phyloP scores from a whole-genome alignment of 768 basidiomycete genomes.

The Mycena capillaripes region DNA sequence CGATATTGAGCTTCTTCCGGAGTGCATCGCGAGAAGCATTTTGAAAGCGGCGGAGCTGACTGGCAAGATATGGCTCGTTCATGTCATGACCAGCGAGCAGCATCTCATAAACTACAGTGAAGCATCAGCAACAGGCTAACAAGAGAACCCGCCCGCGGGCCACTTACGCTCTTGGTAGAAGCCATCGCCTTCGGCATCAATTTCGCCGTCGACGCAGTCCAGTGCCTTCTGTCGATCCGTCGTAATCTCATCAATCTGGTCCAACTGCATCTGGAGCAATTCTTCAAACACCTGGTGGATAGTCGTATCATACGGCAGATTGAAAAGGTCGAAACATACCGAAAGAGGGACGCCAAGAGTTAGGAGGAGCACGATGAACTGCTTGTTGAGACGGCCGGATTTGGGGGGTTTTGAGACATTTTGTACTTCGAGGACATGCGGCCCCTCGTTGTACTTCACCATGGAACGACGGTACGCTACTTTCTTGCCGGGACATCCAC shows the following conservation, averaged over 20 bases:
- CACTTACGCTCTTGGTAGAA: slow-evolving; percentile 35
- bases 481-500: slow-evolving; percentile 28
- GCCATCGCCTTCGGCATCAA: slow-evolving; percentile 28
- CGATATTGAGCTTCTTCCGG: slow-evolving; percentile 38
- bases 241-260: slow-evolving; percentile 31
- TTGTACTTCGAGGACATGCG: slow-evolving; percentile 33
- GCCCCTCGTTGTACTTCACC: slow-evolving; percentile 39
- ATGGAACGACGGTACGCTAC: slow-evolving; percentile 38
- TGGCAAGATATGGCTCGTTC: slow-evolving; percentile 39
- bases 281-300: slow-evolving; percentile 29
- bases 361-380: slow-evolving; percentile 38
- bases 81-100: slow-evolving; percentile 40
- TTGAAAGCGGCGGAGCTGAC: slow-evolving; percentile 33
- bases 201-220: slow-evolving; percentile 33
- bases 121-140: not conserved
- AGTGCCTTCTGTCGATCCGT: slow-evolving; percentile 31
- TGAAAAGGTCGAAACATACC: not conserved
- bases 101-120: slow-evolving; percentile 37
- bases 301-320: not conserved
- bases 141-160: not conserved
- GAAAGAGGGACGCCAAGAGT: slow-evolving; percentile 29
- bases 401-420: slow-evolving; percentile 28
- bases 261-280: slow-evolving; percentile 33
- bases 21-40: slow-evolving; percentile 26
- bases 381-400: slow-evolving; percentile 36